Conservation (phyloP, 352 stramenopile genomes). For the Globisporangium apiculatum region DNA sequence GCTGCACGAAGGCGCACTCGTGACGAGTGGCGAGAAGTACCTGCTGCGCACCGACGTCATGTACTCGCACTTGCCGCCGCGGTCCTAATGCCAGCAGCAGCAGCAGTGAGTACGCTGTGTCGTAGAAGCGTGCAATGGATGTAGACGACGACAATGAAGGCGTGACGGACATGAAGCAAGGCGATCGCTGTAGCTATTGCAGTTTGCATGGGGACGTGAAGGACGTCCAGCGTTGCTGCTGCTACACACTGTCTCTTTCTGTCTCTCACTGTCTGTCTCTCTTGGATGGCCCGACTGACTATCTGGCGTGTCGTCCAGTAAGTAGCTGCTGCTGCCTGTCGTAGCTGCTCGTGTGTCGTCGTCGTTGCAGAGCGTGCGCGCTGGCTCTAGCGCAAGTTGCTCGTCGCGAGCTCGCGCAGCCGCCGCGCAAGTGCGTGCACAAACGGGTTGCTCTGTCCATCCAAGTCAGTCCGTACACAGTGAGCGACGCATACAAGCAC, state of each 20-base stretch:
- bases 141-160: neutral
- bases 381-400: constrained; percentile 3
- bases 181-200: neutral
- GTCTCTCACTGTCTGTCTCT: too few relatives aligned
- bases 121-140: neutral
- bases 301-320: neutral
- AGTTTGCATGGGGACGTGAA: too few relatives aligned
- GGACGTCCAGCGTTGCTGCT: too few relatives aligned
- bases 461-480: neutral
- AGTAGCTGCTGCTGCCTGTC: too few relatives aligned
- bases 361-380: neutral
- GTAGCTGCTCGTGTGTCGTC: too few relatives aligned
- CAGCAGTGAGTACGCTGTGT: too few relatives aligned
- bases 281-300: neutral
- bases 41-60: constrained; percentile 77
- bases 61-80: constrained; percentile 36
- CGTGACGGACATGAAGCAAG: constrained; percentile 3
- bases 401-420: constrained; percentile 47
- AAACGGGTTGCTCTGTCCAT: constrained; percentile 48
- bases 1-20: constrained; percentile 65
- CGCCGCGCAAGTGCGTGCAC: constrained; percentile 60
- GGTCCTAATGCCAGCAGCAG: neutral
- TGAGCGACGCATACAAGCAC: neutral
- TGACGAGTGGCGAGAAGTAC: constrained; percentile 62
- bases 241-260: too few relatives aligned